Evolutionary conservation across 768 basidiomycete genomes (phyloP).

Genomic region (Boletus pseudo-olivaceus): DNA sequence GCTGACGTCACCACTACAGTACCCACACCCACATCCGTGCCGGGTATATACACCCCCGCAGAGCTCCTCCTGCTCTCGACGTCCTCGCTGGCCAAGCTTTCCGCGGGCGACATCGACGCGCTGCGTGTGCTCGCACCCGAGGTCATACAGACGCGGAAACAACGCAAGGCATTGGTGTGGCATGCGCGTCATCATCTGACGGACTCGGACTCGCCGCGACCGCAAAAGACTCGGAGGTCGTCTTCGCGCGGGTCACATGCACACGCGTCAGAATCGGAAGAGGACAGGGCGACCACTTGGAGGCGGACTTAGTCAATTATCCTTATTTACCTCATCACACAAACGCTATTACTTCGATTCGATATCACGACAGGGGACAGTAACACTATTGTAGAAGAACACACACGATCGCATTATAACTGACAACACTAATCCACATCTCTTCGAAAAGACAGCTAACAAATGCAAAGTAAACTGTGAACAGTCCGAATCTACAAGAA

Average conservation of each 20-base stretch:
- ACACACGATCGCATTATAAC: not conserved
- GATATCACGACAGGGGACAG: not conserved
- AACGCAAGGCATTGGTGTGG: constrained; percentile 27
- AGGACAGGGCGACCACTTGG: constrained; percentile 15
- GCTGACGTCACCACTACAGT: not conserved
- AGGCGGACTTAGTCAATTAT: constrained; percentile 1
- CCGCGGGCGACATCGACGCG: not conserved
- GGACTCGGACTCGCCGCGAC: not conserved
- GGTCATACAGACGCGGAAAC: constrained; percentile 24
- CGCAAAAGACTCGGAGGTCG: not conserved
- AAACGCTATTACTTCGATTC: not conserved
- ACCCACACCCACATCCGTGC: not conserved
- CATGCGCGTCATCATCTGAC: constrained; percentile 4
- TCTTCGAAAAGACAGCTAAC: not conserved
- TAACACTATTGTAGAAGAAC: not conserved
- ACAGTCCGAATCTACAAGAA: not conserved
- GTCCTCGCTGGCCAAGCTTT: constrained; percentile 20
- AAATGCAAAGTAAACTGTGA: not conserved
- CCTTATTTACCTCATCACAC: not conserved
- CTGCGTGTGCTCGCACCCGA: constrained; percentile 25
- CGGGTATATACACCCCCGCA: constrained; percentile 24
- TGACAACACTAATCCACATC: not conserved
- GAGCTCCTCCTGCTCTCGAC: constrained; percentile 23
- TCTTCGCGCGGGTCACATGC: constrained; percentile 9
- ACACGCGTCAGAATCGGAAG: constrained; percentile 17